Conservation (phyloP, 352 stramenopile genomes). For the Globisporangium radiosum region DNA sequence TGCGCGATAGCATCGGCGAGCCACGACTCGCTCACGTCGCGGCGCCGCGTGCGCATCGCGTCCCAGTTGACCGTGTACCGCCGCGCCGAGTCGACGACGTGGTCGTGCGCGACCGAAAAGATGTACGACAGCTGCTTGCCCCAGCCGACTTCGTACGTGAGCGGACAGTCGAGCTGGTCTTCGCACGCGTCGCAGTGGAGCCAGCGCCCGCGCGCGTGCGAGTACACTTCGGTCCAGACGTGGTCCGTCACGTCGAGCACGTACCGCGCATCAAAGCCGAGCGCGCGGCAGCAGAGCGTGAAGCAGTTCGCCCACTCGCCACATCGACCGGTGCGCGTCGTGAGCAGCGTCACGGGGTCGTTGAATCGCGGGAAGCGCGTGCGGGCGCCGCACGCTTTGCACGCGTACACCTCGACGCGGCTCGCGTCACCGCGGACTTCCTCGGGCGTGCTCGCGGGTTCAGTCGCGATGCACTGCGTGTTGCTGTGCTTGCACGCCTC, state of each 20-base stretch:
- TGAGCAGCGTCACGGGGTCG: conserved; percentile 81
- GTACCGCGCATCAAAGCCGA: conserved; percentile 90
- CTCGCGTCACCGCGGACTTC: conserved; percentile 50
- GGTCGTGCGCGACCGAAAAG: conserved; percentile 82
- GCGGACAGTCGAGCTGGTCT: conserved; percentile 87
- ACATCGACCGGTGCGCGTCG: conserved; percentile 80
- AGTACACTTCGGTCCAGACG: conserved; percentile 93
- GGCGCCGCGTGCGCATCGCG: conserved; percentile 49
- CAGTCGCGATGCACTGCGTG: conserved; percentile 35
- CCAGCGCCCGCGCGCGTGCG: conserved; percentile 71
- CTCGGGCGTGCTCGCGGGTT: conserved; percentile 46
- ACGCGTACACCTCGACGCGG: conserved; percentile 87
- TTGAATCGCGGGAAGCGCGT: conserved; percentile 90
- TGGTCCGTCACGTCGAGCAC: conserved; percentile 94
- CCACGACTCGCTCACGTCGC: conserved; percentile 64
- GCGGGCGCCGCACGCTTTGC: conserved; percentile 33
- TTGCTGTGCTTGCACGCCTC: conserved; percentile 37
- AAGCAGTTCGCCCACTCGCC: conserved; percentile 94
- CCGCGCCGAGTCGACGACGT: conserved; percentile 88
- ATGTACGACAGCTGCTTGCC: conserved; percentile 93
- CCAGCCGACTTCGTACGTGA: conserved; percentile 95
- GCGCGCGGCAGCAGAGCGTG: conserved; percentile 82
- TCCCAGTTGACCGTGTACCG: conserved; percentile 71
- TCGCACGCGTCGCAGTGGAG: conserved; percentile 94
- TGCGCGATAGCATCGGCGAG: conserved; percentile 38